Percentiles rank a stretch among this genome's conserved stretches.
Conservation (phyloP, 1,284 basidiomycete genomes). For the Sporisorium sorghi region DNA sequence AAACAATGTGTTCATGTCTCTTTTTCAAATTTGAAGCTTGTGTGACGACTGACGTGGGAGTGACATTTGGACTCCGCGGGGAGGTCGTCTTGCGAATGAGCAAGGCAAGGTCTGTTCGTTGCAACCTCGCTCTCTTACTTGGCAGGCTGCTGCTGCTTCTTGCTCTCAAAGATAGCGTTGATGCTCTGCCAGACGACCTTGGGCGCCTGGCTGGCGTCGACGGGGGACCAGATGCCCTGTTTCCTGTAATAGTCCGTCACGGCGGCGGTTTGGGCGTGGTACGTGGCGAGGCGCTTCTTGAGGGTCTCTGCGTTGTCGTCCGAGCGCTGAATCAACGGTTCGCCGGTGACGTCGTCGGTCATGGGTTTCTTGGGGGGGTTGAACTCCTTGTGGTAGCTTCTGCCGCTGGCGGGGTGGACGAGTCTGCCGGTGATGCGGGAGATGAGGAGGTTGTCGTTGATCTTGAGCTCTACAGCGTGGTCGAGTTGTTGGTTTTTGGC, state of each 20-base stretch:
- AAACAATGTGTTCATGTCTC: too few relatives aligned
- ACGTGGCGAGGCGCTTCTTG: slow-evolving; percentile 85
- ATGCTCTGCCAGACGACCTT: slow-evolving; percentile 90
- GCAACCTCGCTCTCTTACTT: too few relatives aligned
- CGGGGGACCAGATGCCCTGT: slow-evolving; percentile 76
- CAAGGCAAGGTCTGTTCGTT: too few relatives aligned
- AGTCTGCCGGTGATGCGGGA: slow-evolving; percentile 96
- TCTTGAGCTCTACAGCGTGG: slow-evolving; percentile 89
- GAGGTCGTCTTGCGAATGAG: too few relatives aligned
- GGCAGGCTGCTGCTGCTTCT: slow-evolving; percentile 13
- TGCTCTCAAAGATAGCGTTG: slow-evolving; percentile 69
- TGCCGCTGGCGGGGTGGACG: slow-evolving; percentile 87
- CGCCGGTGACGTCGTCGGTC: slow-evolving; percentile 93
- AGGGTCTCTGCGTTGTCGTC: slow-evolving; percentile 80
- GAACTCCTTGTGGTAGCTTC: slow-evolving; percentile 96
- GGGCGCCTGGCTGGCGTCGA: slow-evolving; percentile 94
- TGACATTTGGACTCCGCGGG: too few relatives aligned
- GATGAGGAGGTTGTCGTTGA: slow-evolving; percentile 94
- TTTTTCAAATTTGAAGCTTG: too few relatives aligned
- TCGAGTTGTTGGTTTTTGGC: slow-evolving; percentile 83
- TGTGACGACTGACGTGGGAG: too few relatives aligned
- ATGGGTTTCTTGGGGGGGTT: slow-evolving; percentile 93
- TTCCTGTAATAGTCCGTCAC: slow-evolving; percentile 97
- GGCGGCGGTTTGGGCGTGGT: slow-evolving; percentile 91
- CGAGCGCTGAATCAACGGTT: slow-evolving; percentile 79